A percentile compares a stretch with the other conserved stretches of the same genome.
Evolutionary conservation across 1,284 basidiomycete genomes (phyloP).

Genomic region (Heterobasidion occidentale): DNA sequence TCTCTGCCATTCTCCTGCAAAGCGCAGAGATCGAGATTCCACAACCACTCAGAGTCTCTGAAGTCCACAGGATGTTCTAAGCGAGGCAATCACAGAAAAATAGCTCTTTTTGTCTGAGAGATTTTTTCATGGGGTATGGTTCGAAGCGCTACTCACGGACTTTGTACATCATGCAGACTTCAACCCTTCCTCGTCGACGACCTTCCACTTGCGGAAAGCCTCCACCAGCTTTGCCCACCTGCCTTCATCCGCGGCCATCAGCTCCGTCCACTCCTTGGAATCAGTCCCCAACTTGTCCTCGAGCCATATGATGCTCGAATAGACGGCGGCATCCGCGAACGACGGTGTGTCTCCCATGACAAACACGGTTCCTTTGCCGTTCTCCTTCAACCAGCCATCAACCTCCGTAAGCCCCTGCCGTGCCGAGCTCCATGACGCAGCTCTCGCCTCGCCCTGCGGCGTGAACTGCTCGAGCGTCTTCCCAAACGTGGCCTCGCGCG

Average conservation of each 20-base stretch:
- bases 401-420: constrained; percentile 22
- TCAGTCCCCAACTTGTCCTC: constrained; percentile 5
- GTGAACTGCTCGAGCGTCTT: constrained; percentile 27
- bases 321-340: constrained; percentile 28
- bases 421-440: constrained; percentile 23
- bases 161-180: not conserved
- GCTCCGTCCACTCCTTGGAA: not conserved
- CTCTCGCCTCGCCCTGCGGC: constrained; percentile 13
- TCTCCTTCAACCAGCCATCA: constrained; percentile 22
- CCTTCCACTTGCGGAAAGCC: not conserved
- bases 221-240: not conserved
- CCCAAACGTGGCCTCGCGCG: constrained; percentile 24
- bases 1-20: no score
- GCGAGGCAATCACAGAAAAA: no score
- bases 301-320: no score
- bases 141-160: no score
- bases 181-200: not conserved
- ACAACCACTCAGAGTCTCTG: no score
- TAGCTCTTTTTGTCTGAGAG: no score
- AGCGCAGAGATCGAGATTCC: no score
- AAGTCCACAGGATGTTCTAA: no score
- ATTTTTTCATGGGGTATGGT: no score
- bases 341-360: constrained; percentile 20
- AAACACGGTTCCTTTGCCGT: constrained; percentile 16
- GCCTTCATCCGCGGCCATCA: constrained; percentile 1